phyloP scores from a whole-genome alignment of 2,329 filamentous ascomycete species.

The Aspergillus unguis region DNA sequence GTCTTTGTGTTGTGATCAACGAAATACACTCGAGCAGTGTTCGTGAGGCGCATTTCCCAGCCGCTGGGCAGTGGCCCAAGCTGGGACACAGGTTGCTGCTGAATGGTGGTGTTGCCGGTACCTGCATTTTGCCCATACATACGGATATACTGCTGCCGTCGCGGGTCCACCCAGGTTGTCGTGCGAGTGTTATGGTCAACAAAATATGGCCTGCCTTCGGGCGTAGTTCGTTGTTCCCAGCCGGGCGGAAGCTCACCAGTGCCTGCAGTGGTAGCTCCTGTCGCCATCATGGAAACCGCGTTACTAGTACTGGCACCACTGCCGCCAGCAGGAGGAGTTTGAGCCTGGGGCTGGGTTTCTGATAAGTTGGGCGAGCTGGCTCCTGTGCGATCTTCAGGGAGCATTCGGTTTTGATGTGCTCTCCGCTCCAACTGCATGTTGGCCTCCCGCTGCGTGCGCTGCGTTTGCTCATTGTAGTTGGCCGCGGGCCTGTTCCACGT shows the following conservation, averaged over 20 bases:
- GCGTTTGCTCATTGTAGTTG: constrained; percentile 70
- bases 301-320: constrained; percentile 45
- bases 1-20: constrained; percentile 99
- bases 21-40: constrained; percentile 96
- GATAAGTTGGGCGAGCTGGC: constrained; percentile 80
- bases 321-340: constrained; percentile 45
- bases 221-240: constrained; percentile 95
- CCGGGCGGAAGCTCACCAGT: constrained; percentile 91
- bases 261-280: constrained; percentile 88
- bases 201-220: constrained; percentile 92
- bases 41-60: constrained; percentile 99
- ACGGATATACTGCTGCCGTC: constrained; percentile 94
- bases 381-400: constrained; percentile 92
- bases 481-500: constrained; percentile 92
- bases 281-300: constrained; percentile 84
- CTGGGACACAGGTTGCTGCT: constrained; percentile 96
- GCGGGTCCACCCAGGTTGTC: constrained; percentile 96
- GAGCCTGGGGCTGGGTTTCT: constrained; percentile 45
- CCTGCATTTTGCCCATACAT: constrained; percentile 91
- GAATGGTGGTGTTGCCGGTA: constrained; percentile 74
- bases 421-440: constrained; percentile 90
- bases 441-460: constrained; percentile 76
- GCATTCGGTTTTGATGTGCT: constrained; percentile 89
- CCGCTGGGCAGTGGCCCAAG: constrained; percentile 91
- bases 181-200: constrained; percentile 98